A percentile compares a stretch with the other conserved stretches of the same genome.
Evolutionary conservation across 2,329 filamentous ascomycete species (phyloP).

Genomic region (Fusarium decemcellulare): DNA sequence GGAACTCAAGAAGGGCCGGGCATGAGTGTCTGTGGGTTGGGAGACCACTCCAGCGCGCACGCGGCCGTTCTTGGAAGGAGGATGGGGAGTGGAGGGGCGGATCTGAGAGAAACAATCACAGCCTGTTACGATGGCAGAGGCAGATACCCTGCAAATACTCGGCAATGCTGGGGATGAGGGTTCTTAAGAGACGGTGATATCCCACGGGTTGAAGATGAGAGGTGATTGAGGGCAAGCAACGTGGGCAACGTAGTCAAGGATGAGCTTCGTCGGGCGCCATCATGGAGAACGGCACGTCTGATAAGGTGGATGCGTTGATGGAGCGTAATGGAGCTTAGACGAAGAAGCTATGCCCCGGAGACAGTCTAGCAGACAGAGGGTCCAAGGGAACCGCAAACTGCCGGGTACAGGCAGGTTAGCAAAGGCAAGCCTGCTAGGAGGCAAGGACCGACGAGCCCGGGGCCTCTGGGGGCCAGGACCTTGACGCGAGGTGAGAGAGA

Average conservation of each 20-base stretch:
- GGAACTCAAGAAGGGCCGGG: conserved; percentile 44
- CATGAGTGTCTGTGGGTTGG: conserved; percentile 45
- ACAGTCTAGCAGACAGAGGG: conserved; percentile 40
- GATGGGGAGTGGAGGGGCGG: conserved; percentile 49
- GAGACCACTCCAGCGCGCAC: conserved; percentile 56
- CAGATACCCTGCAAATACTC: conserved; percentile 42
- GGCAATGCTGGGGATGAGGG: conserved; percentile 36
- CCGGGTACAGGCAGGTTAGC: conserved; percentile 44
- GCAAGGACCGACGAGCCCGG: conserved; percentile 36
- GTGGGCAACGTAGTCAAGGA: conserved; percentile 33
- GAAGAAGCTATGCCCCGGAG: conserved; percentile 47
- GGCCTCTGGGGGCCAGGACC: conserved; percentile 38
- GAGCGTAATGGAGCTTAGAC: conserved; percentile 44
- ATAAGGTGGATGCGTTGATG: conserved; percentile 44
- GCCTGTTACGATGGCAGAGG: conserved; percentile 42
- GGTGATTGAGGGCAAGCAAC: conserved; percentile 16
- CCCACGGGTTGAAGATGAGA: conserved; percentile 20
- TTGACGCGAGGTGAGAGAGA: conserved; percentile 46
- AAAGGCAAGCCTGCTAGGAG: conserved; percentile 30
- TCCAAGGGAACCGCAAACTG: conserved; percentile 45
- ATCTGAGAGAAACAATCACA: conserved; percentile 45
- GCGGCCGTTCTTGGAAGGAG: conserved; percentile 66
- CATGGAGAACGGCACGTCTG: conserved; percentile 39
- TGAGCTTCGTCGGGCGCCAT: conserved; percentile 38
- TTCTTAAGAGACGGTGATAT: conserved; percentile 42